Evolutionary conservation across 169 alveolate genomes (phyloP), one percentile per base, ranked within the genome.

Genomic region (Cryptosporidium bovis): DNA sequence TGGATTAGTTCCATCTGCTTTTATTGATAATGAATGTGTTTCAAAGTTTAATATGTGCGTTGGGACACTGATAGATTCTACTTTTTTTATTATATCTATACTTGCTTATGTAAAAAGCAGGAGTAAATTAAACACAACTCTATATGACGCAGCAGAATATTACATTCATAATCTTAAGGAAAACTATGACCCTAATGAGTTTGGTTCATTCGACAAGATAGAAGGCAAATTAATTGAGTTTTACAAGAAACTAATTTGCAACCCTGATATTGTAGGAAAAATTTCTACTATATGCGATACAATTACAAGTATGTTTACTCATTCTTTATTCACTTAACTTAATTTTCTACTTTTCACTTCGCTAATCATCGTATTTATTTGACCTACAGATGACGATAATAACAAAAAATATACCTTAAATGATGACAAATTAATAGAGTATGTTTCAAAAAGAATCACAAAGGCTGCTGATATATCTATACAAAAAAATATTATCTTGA

Each of bases 251-350:
- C 50, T 77, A 48, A 27, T 77, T 36, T 40, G 51, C n/a, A 33
- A 77, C 20, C 16, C 36, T 2, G 40, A 77, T 58, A 8, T 62
- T 46, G n/a, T 77, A 24, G 77, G 56, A 31, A 77, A 77, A 60
- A 50, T 77, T 77, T n/a, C 29, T n/a, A 56, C 33, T 5, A 66
- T 77, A 20, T 77, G 87, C 51, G 87, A 77, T 77, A 48, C 64
- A 44, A 51, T 34, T 15, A 8, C 10, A 12, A 66, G 87, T 77
- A 77, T 58, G 87, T 77, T 40, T 29, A 29, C 40, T 5, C 1
- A 8, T 40, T 36, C 6, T 36, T 15, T 58, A 0, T 18, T 0
- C 64, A 18, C 64, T 55, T 55, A 40, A 40, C 48, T 40, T 8
- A 40, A 3, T 40, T 40, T 40, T 40, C 48, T 8, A 40, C 48